Base-by-base conservation (phyloP, 441 rosid genomes). In the Melastoma candidum region DNA sequence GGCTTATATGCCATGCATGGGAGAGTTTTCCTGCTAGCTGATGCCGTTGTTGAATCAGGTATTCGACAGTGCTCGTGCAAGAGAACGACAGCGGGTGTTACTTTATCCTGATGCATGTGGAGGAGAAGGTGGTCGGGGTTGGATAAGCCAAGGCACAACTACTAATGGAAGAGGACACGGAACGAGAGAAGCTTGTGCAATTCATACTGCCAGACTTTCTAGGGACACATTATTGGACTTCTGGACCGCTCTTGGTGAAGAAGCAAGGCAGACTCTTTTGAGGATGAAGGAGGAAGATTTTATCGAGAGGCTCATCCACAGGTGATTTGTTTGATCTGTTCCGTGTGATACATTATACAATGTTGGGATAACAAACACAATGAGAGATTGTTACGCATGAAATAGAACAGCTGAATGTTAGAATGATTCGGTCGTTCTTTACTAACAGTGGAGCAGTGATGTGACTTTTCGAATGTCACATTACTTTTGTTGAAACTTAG, bases 281-380 rank as follows among this genome's bases (percentile, higher is more conserved):
- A 84, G 83, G 70, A 93, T 93, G 97, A 93, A 93, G 74, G 99
- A 93, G 79, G 99, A 84, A 71, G 99, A 93, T 77, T 93, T 93
- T 58, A 82, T 89, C 55, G 97, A 86, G 78, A 84, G 93, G 79
- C 90, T 92, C n/a, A 84, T 74, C 77, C 79, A 81, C 80, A 88
- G 98, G 98, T 90, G 72, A 29, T 55, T 85, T 68, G 46, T 57
- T 44, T 48, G 49, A 13, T 22, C 45, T 29, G 36, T 29, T 29
- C 7, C 7, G 36, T 3, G 7, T 29, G 36, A 29, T 29, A 29
- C 36, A 29, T 29, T 3, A 29, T 29, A 29, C 36, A 29, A 29
- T 29, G 32, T 52, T 22, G 56, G 13, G 46, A 52, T 13, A 36
- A 36, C 25, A 52, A 29, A 29, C 7, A 7, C 36, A 7, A 3